phyloP scores from a whole-genome alignment of 2,329 filamentous ascomycete species.

The Hypoxylon sp. region DNA sequence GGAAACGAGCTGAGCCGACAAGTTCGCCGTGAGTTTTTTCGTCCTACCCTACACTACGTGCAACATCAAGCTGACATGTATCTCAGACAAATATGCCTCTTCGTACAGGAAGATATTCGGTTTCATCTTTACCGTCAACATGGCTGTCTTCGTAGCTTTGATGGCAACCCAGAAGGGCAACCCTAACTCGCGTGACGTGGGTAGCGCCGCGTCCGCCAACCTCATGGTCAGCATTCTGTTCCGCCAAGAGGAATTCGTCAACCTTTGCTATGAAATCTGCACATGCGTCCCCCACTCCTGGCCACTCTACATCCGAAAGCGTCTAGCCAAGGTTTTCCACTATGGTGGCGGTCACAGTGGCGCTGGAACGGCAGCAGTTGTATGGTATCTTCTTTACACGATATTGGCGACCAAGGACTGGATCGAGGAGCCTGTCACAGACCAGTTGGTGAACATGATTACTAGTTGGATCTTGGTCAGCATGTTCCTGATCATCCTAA shows the following conservation, averaged over 20 bases:
- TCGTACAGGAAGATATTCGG: conserved; percentile 65
- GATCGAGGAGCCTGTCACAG: conserved; percentile 33
- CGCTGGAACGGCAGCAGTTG: conserved; percentile 57
- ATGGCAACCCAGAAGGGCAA: conserved; percentile 46
- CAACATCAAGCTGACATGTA: conserved; percentile 15
- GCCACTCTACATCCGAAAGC: conserved; percentile 59
- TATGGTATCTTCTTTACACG: conserved; percentile 58
- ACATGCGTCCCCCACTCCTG: conserved; percentile 56
- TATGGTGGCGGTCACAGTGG: conserved; percentile 63
- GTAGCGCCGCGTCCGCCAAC: conserved; percentile 58
- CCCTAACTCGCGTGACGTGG: conserved; percentile 48
- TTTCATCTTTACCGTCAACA: conserved; percentile 60
- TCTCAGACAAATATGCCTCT: conserved; percentile 42
- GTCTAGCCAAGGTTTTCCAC: conserved; percentile 62
- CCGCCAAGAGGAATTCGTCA: conserved; percentile 63
- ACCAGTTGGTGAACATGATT: conserved; percentile 39
- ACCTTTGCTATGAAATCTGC: conserved; percentile 57
- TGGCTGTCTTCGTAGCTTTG: conserved; percentile 57
- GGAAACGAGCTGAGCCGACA: conserved; percentile 40
- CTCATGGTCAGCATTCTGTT: conserved; percentile 59
- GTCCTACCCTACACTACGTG: not conserved
- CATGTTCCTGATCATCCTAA: conserved; percentile 67
- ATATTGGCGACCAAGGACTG: conserved; percentile 43
- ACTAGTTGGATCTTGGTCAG: conserved; percentile 57
- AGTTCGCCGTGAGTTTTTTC: conserved; percentile 38